A percentile compares a stretch with the other conserved stretches of the same genome.
phyloP scores from a whole-genome alignment of 305 asterid genomes.

The Fraxinus baroniana region DNA sequence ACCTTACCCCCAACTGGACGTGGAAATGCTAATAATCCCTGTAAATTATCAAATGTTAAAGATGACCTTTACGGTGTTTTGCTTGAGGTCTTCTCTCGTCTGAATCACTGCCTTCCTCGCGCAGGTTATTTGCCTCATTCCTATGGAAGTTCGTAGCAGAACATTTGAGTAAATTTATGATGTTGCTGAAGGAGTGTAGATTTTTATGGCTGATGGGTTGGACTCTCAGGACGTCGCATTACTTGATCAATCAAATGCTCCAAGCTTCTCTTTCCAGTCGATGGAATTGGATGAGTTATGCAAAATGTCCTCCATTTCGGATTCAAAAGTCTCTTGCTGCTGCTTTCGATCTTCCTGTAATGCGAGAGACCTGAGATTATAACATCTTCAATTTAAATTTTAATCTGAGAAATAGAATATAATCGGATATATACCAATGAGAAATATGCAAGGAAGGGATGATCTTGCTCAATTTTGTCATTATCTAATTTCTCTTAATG shows the following conservation, averaged over 20 bases:
- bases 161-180: not conserved
- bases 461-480: not conserved
- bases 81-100: not conserved
- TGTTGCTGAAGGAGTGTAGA: not conserved
- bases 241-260: not conserved
- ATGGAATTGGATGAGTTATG: not conserved
- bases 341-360: not conserved
- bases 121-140: not conserved
- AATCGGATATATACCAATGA: not conserved
- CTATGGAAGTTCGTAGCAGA: not conserved
- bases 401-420: not conserved
- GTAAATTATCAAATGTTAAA: not conserved
- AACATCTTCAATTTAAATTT: not conserved
- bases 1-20: not conserved
- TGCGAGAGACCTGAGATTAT: not conserved
- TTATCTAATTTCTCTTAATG: not conserved
- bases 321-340: not conserved
- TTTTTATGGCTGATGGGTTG: not conserved
- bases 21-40: not conserved
- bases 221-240: constrained; percentile 1
- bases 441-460: not conserved
- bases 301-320: not conserved
- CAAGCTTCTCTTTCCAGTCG: not conserved
- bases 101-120: not conserved
- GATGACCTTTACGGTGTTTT: not conserved